Conservation (phyloP, 305 asterid species). For the Fraxinus nigra region DNA sequence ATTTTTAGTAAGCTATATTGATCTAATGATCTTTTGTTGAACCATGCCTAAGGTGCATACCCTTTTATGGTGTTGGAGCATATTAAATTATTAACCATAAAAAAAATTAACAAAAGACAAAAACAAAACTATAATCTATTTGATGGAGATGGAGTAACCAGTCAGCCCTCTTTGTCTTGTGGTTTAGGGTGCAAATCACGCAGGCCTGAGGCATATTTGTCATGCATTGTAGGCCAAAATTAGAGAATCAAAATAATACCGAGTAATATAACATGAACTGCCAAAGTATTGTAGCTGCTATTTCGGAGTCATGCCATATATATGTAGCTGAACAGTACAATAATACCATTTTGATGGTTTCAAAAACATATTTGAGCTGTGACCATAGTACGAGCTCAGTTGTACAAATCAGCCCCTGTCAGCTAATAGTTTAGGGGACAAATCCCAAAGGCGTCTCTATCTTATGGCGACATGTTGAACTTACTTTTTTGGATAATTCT, state of each 20-base stretch:
- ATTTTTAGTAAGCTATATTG: not conserved
- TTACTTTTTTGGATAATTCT: no score
- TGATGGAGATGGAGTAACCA: not conserved
- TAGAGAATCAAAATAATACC: not conserved
- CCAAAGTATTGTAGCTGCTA: not conserved
- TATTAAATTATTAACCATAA: not conserved
- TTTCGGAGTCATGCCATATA: not conserved
- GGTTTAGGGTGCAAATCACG: not conserved
- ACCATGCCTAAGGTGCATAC: not conserved
- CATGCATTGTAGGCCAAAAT: not conserved
- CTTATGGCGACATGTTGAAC: not conserved
- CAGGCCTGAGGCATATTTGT: not conserved
- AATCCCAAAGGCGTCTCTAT: not conserved
- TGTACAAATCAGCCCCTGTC: not conserved
- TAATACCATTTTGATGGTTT: not conserved
- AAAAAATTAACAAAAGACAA: not conserved
- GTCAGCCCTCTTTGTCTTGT: not conserved
- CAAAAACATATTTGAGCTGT: not conserved
- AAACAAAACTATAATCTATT: not conserved
- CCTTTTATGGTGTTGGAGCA: slow-evolving; percentile 21
- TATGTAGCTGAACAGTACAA: not conserved
- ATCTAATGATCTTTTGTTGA: slow-evolving; percentile 5
- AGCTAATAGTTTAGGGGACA: not conserved
- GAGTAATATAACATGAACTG: not conserved
- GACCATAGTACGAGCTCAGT: not conserved